Percentiles rank a stretch among this genome's conserved stretches.
These are phyloP conservation scores for Hypoxylon subgilvum DNA, from an alignment of 495 filamentous ascomycete species.

Conservation along the genomic window DNA sequence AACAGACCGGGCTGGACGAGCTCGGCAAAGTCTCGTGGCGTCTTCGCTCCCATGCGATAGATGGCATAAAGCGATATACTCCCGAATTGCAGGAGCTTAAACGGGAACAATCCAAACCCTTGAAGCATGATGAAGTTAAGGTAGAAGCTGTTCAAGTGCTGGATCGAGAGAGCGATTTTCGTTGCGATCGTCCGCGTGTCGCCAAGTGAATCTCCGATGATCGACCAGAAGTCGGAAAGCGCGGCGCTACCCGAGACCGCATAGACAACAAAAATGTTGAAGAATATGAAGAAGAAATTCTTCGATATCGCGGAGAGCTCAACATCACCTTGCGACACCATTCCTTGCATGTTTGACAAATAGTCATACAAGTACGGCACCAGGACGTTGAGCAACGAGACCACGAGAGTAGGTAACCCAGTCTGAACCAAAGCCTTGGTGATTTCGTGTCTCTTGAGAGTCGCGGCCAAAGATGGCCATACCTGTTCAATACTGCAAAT, in stretches of 20 bases:
- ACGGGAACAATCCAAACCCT: slow-evolving; percentile 87
- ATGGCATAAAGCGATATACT: slow-evolving; percentile 85
- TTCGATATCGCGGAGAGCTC: slow-evolving; percentile 95
- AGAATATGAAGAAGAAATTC: slow-evolving; percentile 99
- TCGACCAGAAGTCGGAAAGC: slow-evolving; percentile 67
- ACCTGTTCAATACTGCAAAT: slow-evolving; percentile 76
- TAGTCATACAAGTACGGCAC: slow-evolving; percentile 96
- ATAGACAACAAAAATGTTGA: slow-evolving; percentile 97
- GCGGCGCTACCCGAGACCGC: slow-evolving; percentile 85
- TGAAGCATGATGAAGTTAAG: slow-evolving; percentile 95
- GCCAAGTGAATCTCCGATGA: slow-evolving; percentile 72
- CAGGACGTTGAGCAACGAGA: slow-evolving; percentile 83
- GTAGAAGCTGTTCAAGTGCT: slow-evolving; percentile 80
- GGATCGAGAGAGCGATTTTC: slow-evolving; percentile 75
- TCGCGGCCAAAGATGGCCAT: slow-evolving; percentile 70
- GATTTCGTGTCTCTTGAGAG: slow-evolving; percentile 69
- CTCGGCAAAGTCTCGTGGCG: slow-evolving; percentile 89
- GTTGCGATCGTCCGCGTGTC: slow-evolving; percentile 80
- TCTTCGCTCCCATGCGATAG: slow-evolving; percentile 76
- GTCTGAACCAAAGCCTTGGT: slow-evolving; percentile 80
- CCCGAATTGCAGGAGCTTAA: slow-evolving; percentile 89
- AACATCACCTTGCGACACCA: slow-evolving; percentile 93
- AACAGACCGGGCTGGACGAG: slow-evolving; percentile 83
- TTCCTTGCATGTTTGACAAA: slow-evolving; percentile 86
- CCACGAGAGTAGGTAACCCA: slow-evolving; percentile 80